Conservation (phyloP, 768 basidiomycete genomes). For the Mycena vitilis region DNA sequence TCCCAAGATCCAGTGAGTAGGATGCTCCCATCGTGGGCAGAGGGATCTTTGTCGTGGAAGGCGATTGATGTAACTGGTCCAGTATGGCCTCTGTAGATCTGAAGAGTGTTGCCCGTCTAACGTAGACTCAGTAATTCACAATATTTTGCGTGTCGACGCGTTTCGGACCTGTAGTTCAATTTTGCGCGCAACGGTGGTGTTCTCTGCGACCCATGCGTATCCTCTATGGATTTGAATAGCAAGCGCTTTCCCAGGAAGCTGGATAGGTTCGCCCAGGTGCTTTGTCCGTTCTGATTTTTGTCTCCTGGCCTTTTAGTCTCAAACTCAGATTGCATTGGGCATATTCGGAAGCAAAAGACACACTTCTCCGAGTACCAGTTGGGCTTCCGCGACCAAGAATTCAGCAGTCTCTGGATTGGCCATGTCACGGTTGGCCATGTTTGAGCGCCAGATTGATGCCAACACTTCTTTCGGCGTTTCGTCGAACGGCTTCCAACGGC, state of each 20-base stretch:
- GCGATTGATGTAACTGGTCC: constrained; percentile 90
- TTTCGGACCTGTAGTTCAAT: constrained; percentile 77
- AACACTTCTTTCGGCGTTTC: no score
- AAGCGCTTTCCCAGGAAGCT: constrained; percentile 80
- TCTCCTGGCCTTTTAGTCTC: constrained; percentile 70
- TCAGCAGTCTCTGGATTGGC: constrained; percentile 53
- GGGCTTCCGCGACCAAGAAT: constrained; percentile 79
- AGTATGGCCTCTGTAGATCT: constrained; percentile 84
- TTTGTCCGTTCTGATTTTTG: constrained; percentile 79
- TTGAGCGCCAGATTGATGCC: no score
- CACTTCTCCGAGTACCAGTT: constrained; percentile 72
- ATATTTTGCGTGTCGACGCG: constrained; percentile 27
- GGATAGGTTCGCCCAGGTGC: constrained; percentile 81
- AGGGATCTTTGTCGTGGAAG: constrained; percentile 61
- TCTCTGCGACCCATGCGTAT: constrained; percentile 90
- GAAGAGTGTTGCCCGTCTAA: constrained; percentile 84
- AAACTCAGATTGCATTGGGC: constrained; percentile 24
- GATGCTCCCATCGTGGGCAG: constrained; percentile 57
- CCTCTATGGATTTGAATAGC: constrained; percentile 72
- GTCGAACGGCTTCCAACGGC: no score
- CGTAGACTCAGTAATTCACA: constrained; percentile 22
- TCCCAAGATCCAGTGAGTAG: constrained; percentile 97
- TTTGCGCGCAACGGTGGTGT: constrained; percentile 77
- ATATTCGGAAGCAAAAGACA: constrained; percentile 39
- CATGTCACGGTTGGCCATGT: not conserved